Evolutionary conservation across 1,139 yeast genomes (phyloP).

Genomic region (Insectozyma bohioensis): DNA sequence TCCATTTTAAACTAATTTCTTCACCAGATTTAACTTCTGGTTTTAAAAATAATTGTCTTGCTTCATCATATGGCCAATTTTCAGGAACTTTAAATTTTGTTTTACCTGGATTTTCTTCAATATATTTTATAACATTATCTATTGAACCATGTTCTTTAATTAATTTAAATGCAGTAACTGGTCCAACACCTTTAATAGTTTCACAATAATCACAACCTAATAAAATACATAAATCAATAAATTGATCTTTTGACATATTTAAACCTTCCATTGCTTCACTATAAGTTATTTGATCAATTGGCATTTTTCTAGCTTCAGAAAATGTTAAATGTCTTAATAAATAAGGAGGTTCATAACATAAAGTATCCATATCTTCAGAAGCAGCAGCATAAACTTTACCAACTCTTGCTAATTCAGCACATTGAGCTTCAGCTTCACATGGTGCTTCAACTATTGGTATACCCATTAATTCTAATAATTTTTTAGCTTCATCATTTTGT

Average conservation of each 20-base stretch:
- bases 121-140: conserved; percentile 70
- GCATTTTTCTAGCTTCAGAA: conserved; percentile 90
- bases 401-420: conserved; percentile 86
- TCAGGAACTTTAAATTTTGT: conserved; percentile 85
- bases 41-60: conserved; percentile 73
- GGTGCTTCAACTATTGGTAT: conserved; percentile 93
- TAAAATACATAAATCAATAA: conserved; percentile 87
- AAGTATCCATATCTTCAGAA: conserved; percentile 97
- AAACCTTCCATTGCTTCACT: conserved; percentile 71
- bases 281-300: conserved; percentile 81
- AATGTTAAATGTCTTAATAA: conserved; percentile 87
- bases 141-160: conserved; percentile 82
- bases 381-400: conserved; percentile 97
- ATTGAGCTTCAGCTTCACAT: conserved; percentile 98
- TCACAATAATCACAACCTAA: conserved; percentile 98
- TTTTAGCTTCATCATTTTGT: conserved; percentile 92
- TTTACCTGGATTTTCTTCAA: conserved; percentile 58
- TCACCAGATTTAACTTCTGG: conserved; percentile 74
- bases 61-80: conserved; percentile 91
- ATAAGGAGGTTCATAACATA: conserved; percentile 85
- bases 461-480: conserved; percentile 82
- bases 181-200: conserved; percentile 92
- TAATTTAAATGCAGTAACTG: conserved; percentile 86
- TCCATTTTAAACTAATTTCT: conserved; percentile 72
- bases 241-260: conserved; percentile 68